Base-by-base conservation (phyloP, 768 basidiomycete genomes). In the Postia placenta region DNA sequence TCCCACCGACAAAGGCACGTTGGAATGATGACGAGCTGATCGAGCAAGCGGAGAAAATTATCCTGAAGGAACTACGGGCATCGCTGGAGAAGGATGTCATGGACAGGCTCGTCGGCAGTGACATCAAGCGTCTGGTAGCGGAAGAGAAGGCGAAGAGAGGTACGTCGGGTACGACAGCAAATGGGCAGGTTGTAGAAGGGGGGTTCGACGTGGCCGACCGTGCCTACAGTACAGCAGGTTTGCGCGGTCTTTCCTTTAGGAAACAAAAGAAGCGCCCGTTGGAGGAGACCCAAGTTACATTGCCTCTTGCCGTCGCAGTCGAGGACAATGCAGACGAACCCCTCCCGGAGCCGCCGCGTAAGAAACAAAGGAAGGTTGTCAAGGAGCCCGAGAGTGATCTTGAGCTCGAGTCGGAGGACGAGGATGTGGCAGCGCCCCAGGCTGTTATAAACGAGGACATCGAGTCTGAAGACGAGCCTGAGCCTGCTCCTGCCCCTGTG, bases 51-150 rank as follows among this genome's bases (percentile, higher is more conserved):
- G 72, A 76, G 55, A 68, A 74, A 53, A 66, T 77, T 35, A 76
- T 89, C 50, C 45, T 81, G 42, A 70, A 64, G 22, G 84, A 89
- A 63, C 67, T 91, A 45, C 69, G 65, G 52, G 62, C 48, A 11
- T 51, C 78, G 44, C 66, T 89, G 42, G 78, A 81, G 64, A 81
- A 78, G 65, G 87, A 89, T 56, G 69, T 90, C 26, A 68, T 69
- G 53, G 83, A 84, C 38, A 75, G 78, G 17, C 65, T 87, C 2
- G 76, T 87, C 12, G 75, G 70, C 7, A 61, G 67, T 22, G 78
- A 78, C 33, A 53, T 90, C 42, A 68, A 75, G 51, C 68, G 70
- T 54, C 53, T 85, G 35, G 74, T 82, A 40, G 61, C 60, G 12
- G 79, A 80, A 55, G 77, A 78, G 67, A 78, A 74, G 64, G 62